These are phyloP conservation scores for Stachybotrys chlorohalonatus DNA, from an alignment of 2,329 filamentous ascomycete genomes.

Conservation along the genomic window DNA sequence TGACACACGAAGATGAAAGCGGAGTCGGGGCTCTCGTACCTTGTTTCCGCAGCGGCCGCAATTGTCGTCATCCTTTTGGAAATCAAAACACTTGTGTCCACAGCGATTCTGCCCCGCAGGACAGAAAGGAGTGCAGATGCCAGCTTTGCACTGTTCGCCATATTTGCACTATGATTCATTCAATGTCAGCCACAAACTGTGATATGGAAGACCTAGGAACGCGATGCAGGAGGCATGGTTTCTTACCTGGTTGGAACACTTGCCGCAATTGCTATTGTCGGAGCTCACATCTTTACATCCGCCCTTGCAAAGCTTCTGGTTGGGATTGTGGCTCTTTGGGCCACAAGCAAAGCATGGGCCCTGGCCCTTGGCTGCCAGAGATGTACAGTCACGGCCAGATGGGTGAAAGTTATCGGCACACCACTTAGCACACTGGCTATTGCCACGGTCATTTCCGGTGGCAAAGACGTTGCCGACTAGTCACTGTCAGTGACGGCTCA, in stretches of 20 bases:
- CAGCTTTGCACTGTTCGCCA: not conserved
- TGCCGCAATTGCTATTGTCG: not conserved
- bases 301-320: not conserved
- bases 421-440: not conserved
- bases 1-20: too few species aligned
- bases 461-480: not conserved
- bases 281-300: not conserved
- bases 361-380: not conserved
- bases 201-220: not conserved
- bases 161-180: not conserved
- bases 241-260: not conserved
- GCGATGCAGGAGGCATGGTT: not conserved
- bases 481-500: not conserved
- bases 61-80: not conserved
- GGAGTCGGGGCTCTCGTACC: too few species aligned
- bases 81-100: not conserved
- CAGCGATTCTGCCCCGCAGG: not conserved
- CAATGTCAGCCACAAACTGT: not conserved
- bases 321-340: not conserved
- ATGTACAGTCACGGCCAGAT: not conserved
- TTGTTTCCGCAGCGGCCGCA: not conserved
- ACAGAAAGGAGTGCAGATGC: not conserved
- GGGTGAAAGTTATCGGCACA: not conserved
- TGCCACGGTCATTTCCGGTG: not conserved
- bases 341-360: not conserved